phyloP scores from a whole-genome alignment of 345 rosid genomes.

The Melastoma malabathricum region DNA sequence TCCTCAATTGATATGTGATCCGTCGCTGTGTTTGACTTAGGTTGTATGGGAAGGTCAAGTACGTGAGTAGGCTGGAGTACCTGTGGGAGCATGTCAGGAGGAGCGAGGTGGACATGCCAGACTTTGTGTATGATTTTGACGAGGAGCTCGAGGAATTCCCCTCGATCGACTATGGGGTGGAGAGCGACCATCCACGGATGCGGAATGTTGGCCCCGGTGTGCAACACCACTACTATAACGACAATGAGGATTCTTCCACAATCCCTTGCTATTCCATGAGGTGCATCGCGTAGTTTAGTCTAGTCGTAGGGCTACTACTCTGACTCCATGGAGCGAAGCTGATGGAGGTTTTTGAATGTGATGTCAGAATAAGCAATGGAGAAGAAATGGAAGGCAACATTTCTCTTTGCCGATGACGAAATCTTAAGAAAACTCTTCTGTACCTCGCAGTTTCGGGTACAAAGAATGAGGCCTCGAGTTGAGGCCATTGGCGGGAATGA shows the following conservation, averaged over 20 bases:
- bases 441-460: too few relatives aligned
- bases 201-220: too few relatives aligned
- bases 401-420: too few relatives aligned
- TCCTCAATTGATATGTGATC: too few relatives aligned
- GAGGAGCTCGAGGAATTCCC: constrained; percentile 35
- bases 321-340: too few relatives aligned
- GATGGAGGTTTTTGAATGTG: too few relatives aligned
- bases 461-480: too few relatives aligned
- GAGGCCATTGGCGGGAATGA: too few relatives aligned
- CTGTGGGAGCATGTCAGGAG: constrained; percentile 53
- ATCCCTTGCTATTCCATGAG: constrained; percentile 34
- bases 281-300: constrained; percentile 22
- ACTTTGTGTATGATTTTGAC: constrained; percentile 44
- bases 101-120: constrained; percentile 51
- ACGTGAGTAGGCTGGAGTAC: constrained; percentile 40
- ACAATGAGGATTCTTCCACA: constrained; percentile 15
- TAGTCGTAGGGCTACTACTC: neutral
- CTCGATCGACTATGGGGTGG: constrained; percentile 30
- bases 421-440: too few relatives aligned
- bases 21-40: constrained; percentile 11
- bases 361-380: too few relatives aligned
- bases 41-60: constrained; percentile 40
- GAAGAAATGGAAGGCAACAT: too few relatives aligned
- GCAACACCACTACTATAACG: constrained; percentile 7
- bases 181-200: constrained; percentile 40